Conservation (phyloP, 768 basidiomycete species). For the Chalciporus chontae region DNA sequence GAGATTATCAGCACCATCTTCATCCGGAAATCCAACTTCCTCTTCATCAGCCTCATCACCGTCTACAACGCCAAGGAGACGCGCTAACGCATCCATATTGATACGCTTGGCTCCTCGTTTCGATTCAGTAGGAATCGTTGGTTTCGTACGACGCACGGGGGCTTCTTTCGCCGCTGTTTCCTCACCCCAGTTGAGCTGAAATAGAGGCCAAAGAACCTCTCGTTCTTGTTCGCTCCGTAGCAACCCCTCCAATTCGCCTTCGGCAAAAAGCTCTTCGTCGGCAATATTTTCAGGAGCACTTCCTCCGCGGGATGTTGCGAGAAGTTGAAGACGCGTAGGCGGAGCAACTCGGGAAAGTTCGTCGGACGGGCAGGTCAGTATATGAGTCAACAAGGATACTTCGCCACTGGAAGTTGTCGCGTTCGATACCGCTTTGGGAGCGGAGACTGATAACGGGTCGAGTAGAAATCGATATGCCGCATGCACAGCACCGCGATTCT, state of each 20-base stretch:
- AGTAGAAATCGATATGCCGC: constrained; percentile 56
- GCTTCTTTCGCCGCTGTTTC: constrained; percentile 27
- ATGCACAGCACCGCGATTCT: constrained; percentile 31
- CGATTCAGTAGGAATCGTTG: constrained; percentile 9
- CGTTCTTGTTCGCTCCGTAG: constrained; percentile 53
- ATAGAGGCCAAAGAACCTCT: constrained; percentile 35
- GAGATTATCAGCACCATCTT: constrained; percentile 19
- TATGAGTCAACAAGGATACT: constrained; percentile 45
- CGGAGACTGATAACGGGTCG: constrained; percentile 46
- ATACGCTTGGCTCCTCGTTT: constrained; percentile 40
- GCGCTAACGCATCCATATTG: constrained; percentile 54
- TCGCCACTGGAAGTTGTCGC: constrained; percentile 10
- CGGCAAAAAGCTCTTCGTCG: constrained; percentile 71
- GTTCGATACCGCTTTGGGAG: background rate
- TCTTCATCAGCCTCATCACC: constrained; percentile 26
- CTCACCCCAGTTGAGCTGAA: constrained; percentile 37
- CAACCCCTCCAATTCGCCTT: constrained; percentile 64
- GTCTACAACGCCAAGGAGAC: constrained; percentile 40
- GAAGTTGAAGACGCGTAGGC: constrained; percentile 67
- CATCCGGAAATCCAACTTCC: constrained; percentile 16
- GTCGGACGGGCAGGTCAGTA: constrained; percentile 45
- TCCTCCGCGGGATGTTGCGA: constrained; percentile 57
- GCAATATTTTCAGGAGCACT: constrained; percentile 44
- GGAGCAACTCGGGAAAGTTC: constrained; percentile 22
- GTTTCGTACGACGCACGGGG: background rate